Base-by-base conservation (phyloP, 1,139 yeast genomes). In the Meyerozyma elateridarum region DNA sequence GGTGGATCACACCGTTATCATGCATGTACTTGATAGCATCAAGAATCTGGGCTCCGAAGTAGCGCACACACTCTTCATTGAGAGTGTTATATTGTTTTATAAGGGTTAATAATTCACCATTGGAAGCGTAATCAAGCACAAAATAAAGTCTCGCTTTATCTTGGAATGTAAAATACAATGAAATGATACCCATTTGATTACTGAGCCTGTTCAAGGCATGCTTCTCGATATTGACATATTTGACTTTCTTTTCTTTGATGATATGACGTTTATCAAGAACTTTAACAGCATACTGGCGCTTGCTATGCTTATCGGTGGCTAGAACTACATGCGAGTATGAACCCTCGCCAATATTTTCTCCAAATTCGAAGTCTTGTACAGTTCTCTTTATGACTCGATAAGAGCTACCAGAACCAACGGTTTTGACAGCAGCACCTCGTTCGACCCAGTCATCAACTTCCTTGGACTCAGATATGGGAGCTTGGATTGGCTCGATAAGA, bases 191-290 rank as follows among this genome's bases (percentile, higher is more conserved):
- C 28, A 55, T 49, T 29, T 70, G 39, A 35, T 82, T 79, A 19
- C 89, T 91, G 36, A 91, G 65, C 26, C 94, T 61, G 53, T 89
- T 88, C 46, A 93, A 66, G 2, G 97, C 91, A 49, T 87, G 87
- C 56, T 91, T 91, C 56, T 93, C 98, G 38, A 93, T 91, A 51
- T 89, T 89, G 38, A 91, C 98, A 51, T 91, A 93, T 57, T 93
- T 91, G 46, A 89, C 93, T 56, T 91, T 91, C 53, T 85, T 85
- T 58, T 91, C 99, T 55, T 85, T 83, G 46, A 91, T 91, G 38
- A 91, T 93, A 58, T 93, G 98, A 27, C 88, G 73, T 58, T 93
- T 93, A 11, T 93, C 94, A 28, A 94, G 73, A 5, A 91, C 80
- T 56, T 93, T 93, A 40, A 93, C 80, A 4, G 99, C 99, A 52